Evolutionary conservation across 768 basidiomycete species (phyloP).

Genomic region (Amanita molliuscula): DNA sequence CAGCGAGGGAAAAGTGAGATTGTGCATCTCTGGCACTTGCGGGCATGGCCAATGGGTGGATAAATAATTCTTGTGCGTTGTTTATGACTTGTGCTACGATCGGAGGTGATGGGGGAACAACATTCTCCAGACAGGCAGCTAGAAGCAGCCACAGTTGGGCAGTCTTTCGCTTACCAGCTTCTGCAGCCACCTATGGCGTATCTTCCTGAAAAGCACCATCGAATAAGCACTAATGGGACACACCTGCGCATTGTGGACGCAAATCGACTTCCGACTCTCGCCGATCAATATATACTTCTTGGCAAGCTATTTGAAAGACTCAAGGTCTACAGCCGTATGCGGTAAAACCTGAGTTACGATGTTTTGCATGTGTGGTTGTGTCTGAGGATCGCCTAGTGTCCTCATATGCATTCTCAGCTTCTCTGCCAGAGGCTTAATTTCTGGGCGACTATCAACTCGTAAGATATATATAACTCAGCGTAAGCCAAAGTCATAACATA

Average conservation of each 20-base stretch:
- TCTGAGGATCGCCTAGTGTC: constrained; percentile 46
- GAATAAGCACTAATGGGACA: constrained; percentile 1
- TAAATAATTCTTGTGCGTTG: background rate
- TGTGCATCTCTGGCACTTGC: background rate
- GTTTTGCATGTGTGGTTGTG: constrained; percentile 41
- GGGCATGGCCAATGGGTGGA: background rate
- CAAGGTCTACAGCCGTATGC: constrained; percentile 26
- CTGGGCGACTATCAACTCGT: constrained; percentile 24
- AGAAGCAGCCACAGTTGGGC: constrained; percentile 65
- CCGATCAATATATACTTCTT: constrained; percentile 48
- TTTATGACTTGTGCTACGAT: constrained; percentile 12
- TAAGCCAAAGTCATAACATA: constrained; percentile 21
- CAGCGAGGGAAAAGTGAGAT: background rate
- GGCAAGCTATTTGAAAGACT: constrained; percentile 52
- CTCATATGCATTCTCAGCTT: constrained; percentile 35
- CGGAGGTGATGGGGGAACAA: constrained; percentile 27
- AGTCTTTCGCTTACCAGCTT: constrained; percentile 41
- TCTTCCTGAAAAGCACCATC: background rate
- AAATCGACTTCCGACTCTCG: constrained; percentile 33
- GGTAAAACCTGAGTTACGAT: constrained; percentile 40
- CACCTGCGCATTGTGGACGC: constrained; percentile 51
- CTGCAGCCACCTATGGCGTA: constrained; percentile 39
- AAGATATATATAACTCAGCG: constrained; percentile 1
- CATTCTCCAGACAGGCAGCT: constrained; percentile 41
- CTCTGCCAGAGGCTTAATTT: constrained; percentile 21